phyloP scores from a whole-genome alignment of 192 early-diverging fungal genomes.

The Backusella morwellensis region DNA sequence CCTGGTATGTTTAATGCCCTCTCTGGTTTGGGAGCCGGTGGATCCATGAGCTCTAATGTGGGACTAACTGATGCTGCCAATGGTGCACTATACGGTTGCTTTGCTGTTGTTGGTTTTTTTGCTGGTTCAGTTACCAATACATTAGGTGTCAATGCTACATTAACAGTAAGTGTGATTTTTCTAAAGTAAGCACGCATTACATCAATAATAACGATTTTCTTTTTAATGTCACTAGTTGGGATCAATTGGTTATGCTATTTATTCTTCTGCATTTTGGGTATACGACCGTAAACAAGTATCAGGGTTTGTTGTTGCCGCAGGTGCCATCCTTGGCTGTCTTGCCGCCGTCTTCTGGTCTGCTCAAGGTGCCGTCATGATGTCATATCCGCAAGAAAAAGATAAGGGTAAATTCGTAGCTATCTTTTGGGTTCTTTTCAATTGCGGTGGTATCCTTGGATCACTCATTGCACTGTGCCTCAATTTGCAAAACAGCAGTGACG shows the following conservation, averaged over 20 bases:
- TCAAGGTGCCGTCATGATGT: slow-evolving; percentile 80
- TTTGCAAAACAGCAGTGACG: slow-evolving; percentile 50
- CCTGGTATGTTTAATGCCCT: slow-evolving; percentile 82
- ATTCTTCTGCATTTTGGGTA: slow-evolving; percentile 58
- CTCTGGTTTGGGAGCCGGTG: slow-evolving; percentile 28
- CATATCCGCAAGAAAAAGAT: slow-evolving; percentile 76
- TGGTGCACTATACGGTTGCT: slow-evolving; percentile 71
- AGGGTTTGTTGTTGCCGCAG: slow-evolving; percentile 66
- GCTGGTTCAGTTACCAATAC: slow-evolving; percentile 30
- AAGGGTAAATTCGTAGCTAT: slow-evolving; percentile 78
- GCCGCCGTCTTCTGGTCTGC: slow-evolving; percentile 73
- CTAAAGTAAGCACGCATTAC: not conserved
- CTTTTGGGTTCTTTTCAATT: slow-evolving; percentile 89
- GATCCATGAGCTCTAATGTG: slow-evolving; percentile 26
- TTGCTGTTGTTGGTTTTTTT: slow-evolving; percentile 52
- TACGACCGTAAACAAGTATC: slow-evolving; percentile 52
- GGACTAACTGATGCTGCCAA: slow-evolving; percentile 48
- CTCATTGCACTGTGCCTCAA: slow-evolving; percentile 71
- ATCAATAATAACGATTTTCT: not conserved
- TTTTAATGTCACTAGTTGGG: slow-evolving; percentile 46
- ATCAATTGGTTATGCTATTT: slow-evolving; percentile 61
- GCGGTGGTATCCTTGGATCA: slow-evolving; percentile 78
- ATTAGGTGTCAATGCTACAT: slow-evolving; percentile 23
- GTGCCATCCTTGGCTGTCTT: slow-evolving; percentile 75
- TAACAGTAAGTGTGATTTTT: slow-evolving; percentile 12